Evolutionary conservation across 2,329 filamentous ascomycete species (phyloP).

Genomic region (Botrytis elliptica): DNA sequence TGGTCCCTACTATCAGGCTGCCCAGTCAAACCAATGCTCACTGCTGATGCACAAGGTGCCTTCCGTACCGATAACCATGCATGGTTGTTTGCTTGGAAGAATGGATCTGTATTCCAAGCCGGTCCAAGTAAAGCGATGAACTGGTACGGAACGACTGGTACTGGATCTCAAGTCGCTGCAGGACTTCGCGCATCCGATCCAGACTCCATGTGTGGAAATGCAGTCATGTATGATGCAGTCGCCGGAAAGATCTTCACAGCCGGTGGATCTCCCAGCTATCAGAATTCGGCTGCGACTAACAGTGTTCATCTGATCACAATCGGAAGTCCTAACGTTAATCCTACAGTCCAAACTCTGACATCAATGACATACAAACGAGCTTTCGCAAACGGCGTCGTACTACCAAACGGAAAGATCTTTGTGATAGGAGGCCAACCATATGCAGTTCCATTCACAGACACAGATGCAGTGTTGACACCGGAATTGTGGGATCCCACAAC

Average conservation of each 20-base stretch:
- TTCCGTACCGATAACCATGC: conserved; percentile 53
- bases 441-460: conserved; percentile 48
- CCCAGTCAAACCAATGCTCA: conserved; percentile 51
- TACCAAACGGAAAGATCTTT: conserved; percentile 50
- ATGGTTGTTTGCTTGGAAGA: conserved; percentile 42
- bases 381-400: conserved; percentile 49
- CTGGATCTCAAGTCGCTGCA: conserved; percentile 44
- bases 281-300: conserved; percentile 43
- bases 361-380: conserved; percentile 44
- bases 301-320: conserved; percentile 53
- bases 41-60: conserved; percentile 45
- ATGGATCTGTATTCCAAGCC: conserved; percentile 32
- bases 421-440: conserved; percentile 49
- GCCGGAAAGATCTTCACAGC: conserved; percentile 54
- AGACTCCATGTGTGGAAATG: conserved; percentile 56
- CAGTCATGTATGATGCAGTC: conserved; percentile 57
- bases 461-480: conserved; percentile 43
- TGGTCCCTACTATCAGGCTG: conserved; percentile 49
- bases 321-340: conserved; percentile 32
- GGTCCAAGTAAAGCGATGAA: conserved; percentile 48
- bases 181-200: conserved; percentile 46
- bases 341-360: conserved; percentile 39
- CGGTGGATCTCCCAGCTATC: conserved; percentile 51
- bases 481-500: conserved; percentile 49
- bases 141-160: conserved; percentile 52